phyloP scores from a whole-genome alignment of 139 green algal species.

The Chlamydomonas asymmetrica region DNA sequence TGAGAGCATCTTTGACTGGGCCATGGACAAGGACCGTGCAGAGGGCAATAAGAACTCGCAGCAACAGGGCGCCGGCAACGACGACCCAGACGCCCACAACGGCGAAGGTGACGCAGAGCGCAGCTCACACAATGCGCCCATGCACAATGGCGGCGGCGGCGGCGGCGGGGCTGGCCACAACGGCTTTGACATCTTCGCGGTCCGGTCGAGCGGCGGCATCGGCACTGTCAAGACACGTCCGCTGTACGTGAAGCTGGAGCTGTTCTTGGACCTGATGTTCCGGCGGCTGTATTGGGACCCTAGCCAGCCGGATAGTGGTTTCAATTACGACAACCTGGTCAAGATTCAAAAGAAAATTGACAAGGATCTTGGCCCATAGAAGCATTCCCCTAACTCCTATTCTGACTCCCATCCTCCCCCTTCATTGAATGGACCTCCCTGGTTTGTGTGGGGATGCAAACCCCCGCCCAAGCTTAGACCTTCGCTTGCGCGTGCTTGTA shows the following conservation, averaged over 20 bases:
- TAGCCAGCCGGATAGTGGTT: constrained; percentile 52
- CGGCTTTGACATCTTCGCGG: constrained; percentile 41
- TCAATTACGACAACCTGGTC: constrained; percentile 65
- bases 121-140: neutral
- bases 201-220: constrained; percentile 33
- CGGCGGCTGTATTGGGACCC: constrained; percentile 68
- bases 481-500: too few relatives aligned
- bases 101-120: neutral
- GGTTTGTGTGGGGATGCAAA: too few relatives aligned
- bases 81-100: neutral
- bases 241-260: constrained; percentile 72
- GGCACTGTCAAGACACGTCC: constrained; percentile 51
- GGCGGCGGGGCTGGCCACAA: neutral
- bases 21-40: constrained; percentile 60
- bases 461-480: too few relatives aligned
- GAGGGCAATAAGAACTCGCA: constrained; percentile 37
- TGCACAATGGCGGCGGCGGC: neutral
- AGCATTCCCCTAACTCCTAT: too few relatives aligned
- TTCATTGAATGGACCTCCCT: too few relatives aligned
- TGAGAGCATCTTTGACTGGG: constrained; percentile 68
- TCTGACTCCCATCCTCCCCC: too few relatives aligned
- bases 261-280: constrained; percentile 76
- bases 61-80: neutral
- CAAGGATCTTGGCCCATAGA: constrained; percentile 75
- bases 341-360: constrained; percentile 76